Percentiles rank a stretch among this genome's conserved stretches.
phyloP scores from a whole-genome alignment of 2,329 filamentous ascomycete genomes.

The Exophiala aquamarina region DNA sequence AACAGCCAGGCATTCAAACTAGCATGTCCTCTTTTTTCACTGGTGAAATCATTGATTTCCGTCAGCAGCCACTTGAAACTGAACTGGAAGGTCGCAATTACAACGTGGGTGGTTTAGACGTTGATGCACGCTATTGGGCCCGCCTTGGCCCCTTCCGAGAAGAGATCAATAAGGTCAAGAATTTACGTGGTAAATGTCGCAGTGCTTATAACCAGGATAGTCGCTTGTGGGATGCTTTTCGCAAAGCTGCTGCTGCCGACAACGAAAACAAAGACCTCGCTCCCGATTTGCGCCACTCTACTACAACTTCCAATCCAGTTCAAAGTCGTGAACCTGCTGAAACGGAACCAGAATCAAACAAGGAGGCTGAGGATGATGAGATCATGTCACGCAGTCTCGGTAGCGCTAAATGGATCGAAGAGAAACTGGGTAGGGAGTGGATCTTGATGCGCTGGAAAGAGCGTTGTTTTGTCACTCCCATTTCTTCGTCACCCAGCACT shows the following conservation, averaged over 20 bases:
- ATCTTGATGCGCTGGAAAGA: slow-evolving; percentile 55
- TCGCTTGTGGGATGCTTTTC: slow-evolving; percentile 20
- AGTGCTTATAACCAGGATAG: slow-evolving; percentile 20
- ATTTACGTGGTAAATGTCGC: slow-evolving; percentile 15
- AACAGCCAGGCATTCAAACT: slow-evolving; percentile 32
- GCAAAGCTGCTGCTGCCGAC: slow-evolving; percentile 18
- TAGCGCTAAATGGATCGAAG: slow-evolving; percentile 25
- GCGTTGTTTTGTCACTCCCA: slow-evolving; percentile 45
- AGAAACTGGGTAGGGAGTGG: slow-evolving; percentile 40
- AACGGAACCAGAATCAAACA: slow-evolving; percentile 11
- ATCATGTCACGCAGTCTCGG: slow-evolving; percentile 24
- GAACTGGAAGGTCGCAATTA: slow-evolving; percentile 39
- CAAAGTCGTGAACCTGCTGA: slow-evolving; percentile 40
- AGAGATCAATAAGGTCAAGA: slow-evolving; percentile 37
- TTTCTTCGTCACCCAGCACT: background rate
- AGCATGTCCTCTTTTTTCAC: slow-evolving; percentile 66
- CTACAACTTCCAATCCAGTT: slow-evolving; percentile 35
- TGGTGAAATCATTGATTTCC: slow-evolving; percentile 68
- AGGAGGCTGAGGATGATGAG: slow-evolving; percentile 17
- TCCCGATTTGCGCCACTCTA: background rate
- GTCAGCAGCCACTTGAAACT: slow-evolving; percentile 47
- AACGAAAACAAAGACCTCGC: slow-evolving; percentile 28
- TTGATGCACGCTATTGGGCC: slow-evolving; percentile 50
- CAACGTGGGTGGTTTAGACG: slow-evolving; percentile 42
- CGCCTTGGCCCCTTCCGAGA: slow-evolving; percentile 49